phyloP scores from a whole-genome alignment of 129 eudicot species.

The Dittrichia graveolens region DNA sequence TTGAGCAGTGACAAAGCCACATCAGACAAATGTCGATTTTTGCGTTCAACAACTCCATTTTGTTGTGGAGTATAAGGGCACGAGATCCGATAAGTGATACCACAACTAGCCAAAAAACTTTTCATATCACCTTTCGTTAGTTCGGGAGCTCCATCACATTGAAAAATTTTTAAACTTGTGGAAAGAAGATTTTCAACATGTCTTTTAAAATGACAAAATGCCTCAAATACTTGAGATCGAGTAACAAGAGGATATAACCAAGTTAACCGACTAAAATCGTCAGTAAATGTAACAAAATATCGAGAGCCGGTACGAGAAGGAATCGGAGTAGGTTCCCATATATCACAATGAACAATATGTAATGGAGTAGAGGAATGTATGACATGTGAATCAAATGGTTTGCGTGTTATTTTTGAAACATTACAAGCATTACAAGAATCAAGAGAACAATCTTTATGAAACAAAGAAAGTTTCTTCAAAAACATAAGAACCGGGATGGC shows the following conservation, averaged over 20 bases:
- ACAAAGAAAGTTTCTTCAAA: not conserved
- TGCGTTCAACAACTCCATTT: too few species aligned
- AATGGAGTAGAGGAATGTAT: not conserved
- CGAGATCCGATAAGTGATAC: too few species aligned
- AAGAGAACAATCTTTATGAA: not conserved
- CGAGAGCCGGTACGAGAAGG: not conserved
- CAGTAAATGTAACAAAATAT: not conserved
- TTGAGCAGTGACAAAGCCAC: too few species aligned
- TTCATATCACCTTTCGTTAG: too few species aligned
- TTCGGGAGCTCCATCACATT: too few species aligned
- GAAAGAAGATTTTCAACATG: too few species aligned
- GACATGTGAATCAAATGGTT: not conserved
- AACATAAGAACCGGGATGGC: too few species aligned
- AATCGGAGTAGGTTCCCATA: not conserved
- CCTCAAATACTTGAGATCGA: not conserved
- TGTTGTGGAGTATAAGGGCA: too few species aligned
- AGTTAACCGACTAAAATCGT: conserved; percentile 2
- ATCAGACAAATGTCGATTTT: too few species aligned
- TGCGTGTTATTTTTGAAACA: not conserved
- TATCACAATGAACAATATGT: too few species aligned
- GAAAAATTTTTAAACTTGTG: too few species aligned
- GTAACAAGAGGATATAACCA: not conserved
- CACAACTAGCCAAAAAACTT: too few species aligned
- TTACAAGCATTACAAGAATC: not conserved
- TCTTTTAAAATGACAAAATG: not conserved